phyloP scores from a whole-genome alignment of 169 alveolate genomes.

The Plasmodium fragile region DNA sequence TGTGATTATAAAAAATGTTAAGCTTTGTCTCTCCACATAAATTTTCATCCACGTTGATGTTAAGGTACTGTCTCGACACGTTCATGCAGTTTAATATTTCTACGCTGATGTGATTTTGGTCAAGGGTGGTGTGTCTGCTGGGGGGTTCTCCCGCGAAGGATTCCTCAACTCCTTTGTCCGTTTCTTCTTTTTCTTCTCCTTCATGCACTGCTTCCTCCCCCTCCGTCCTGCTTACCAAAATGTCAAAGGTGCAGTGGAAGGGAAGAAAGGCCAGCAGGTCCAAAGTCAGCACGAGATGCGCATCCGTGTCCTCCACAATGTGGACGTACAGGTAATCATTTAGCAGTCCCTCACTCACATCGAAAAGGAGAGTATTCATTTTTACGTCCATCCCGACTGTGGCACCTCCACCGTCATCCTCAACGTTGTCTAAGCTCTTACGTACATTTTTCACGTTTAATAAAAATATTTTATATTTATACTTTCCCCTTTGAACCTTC shows the following conservation, averaged over 20 bases:
- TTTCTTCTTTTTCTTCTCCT: not conserved
- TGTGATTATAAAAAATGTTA: conserved; percentile 44
- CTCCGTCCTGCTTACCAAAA: conserved; percentile 6
- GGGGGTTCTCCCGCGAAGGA: not conserved
- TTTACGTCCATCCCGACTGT: not conserved
- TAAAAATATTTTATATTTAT: conserved; percentile 57
- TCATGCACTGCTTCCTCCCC: not conserved
- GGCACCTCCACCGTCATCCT: not conserved
- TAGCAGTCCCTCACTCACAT: conserved; percentile 25
- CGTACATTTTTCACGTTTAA: conserved; percentile 24
- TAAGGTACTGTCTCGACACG: conserved; percentile 29
- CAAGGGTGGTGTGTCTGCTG: not conserved
- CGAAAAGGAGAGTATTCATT: conserved; percentile 32
- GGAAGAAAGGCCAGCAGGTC: conserved; percentile 59
- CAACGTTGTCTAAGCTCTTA: not conserved
- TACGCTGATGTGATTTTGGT: conserved; percentile 15
- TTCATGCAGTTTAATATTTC: conserved; percentile 42
- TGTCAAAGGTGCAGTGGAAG: conserved; percentile 54
- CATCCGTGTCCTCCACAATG: conserved; percentile 26
- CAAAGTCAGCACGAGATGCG: conserved; percentile 1
- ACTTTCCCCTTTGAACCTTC: conserved; percentile 32
- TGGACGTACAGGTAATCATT: conserved; percentile 44
- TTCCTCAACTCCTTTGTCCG: not conserved
- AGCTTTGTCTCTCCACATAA: conserved; percentile 40
- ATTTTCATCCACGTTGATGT: conserved; percentile 17